Evolutionary conservation across 257 asterid species (phyloP).

Genomic region (Fraxinus excelsior): DNA sequence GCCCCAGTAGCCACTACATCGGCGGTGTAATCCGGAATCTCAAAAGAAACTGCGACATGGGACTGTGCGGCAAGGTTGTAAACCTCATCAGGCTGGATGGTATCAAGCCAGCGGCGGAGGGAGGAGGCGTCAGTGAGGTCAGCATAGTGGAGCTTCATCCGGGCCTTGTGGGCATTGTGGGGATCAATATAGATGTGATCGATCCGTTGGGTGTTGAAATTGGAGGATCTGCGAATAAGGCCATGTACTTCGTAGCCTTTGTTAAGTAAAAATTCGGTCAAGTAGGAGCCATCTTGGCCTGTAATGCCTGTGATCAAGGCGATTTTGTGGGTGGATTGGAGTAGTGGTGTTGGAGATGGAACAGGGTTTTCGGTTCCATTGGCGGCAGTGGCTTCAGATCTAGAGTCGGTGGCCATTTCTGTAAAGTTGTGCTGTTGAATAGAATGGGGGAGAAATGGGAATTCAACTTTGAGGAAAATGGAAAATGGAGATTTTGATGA

Average conservation of each 20-base stretch:
- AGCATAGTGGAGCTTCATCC: slow-evolving; percentile 95
- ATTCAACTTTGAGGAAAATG: background rate
- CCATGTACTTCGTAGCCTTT: slow-evolving; percentile 96
- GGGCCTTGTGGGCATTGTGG: slow-evolving; percentile 81
- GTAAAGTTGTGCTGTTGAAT: background rate
- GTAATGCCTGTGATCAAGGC: slow-evolving; percentile 98
- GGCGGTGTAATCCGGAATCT: slow-evolving; percentile 98
- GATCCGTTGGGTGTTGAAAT: slow-evolving; percentile 96
- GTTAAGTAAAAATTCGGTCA: slow-evolving; percentile 75
- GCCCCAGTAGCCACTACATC: slow-evolving; percentile 99
- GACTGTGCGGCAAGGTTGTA: slow-evolving; percentile 99
- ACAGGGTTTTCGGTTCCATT: slow-evolving; percentile 32
- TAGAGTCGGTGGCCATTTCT: slow-evolving; percentile 39
- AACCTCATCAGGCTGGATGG: slow-evolving; percentile 86
- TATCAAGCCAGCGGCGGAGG: slow-evolving; percentile 99
- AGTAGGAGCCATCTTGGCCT: slow-evolving; percentile 97
- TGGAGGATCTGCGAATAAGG: slow-evolving; percentile 91
- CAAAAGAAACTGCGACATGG: slow-evolving; percentile 97
- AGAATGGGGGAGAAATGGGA: background rate
- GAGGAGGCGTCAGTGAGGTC: slow-evolving; percentile 97
- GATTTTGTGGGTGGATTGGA: slow-evolving; percentile 39
- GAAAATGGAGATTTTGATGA: background rate
- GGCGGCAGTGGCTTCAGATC: slow-evolving; percentile 36
- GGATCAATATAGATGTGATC: slow-evolving; percentile 98
- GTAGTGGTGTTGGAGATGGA: background rate